A percentile compares a stretch with the other conserved stretches of the same genome.
phyloP scores from a whole-genome alignment of 148 eudicot species.

The Camellia granthamiana region DNA sequence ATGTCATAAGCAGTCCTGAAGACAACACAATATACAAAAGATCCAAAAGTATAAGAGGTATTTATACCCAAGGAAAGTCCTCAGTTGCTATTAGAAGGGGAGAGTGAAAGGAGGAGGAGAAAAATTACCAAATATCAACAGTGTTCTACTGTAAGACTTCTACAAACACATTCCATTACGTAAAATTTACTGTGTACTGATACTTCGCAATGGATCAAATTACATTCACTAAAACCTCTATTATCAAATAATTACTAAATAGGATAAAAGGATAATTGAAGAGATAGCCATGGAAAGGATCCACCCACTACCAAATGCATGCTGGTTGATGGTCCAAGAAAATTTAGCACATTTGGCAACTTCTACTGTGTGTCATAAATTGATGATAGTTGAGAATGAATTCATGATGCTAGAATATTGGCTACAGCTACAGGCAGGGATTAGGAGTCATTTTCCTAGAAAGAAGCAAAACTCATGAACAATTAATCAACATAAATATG shows the following conservation, averaged over 20 bases:
- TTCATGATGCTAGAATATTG: neutral
- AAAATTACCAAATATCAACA: neutral
- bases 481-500: no score
- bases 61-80: neutral
- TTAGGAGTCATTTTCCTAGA: no score
- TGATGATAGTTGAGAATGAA: neutral
- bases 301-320: constrained; percentile 6
- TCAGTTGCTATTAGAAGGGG: neutral
- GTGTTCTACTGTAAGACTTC: neutral
- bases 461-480: neutral
- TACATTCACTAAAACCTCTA: neutral
- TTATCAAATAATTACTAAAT: neutral
- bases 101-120: neutral
- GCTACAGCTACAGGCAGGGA: neutral
- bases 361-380: neutral
- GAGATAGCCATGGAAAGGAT: neutral
- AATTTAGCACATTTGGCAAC: neutral
- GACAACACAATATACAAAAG: neutral
- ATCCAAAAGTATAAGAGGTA: constrained; percentile 6
- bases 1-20: constrained; percentile 91
- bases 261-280: neutral
- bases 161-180: neutral
- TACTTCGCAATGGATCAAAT: neutral
- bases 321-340: neutral
- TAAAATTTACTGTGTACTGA: neutral